A percentile compares a stretch with the other conserved stretches of the same genome.
phyloP scores from a whole-genome alignment of 2,329 filamentous ascomycete species.

The Aschersonia sp. region DNA sequence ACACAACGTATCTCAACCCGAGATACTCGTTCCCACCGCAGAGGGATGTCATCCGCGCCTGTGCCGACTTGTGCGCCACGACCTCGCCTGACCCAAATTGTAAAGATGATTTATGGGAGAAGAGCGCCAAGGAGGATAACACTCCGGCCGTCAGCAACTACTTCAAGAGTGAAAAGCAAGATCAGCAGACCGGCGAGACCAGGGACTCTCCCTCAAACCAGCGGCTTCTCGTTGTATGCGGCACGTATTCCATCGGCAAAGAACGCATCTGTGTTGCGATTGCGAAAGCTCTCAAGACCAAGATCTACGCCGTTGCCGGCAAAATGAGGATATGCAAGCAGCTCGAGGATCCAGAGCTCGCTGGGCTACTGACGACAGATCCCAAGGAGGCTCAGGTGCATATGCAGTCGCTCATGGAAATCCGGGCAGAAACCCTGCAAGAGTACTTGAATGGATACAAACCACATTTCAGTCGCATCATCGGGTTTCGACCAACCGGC shows the following conservation, averaged over 20 bases:
- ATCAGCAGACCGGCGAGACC: constrained; percentile 13
- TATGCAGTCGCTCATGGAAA: constrained; percentile 93
- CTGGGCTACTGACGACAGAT: constrained; percentile 61
- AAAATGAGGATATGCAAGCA: constrained; percentile 79
- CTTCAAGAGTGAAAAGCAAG: constrained; percentile 25
- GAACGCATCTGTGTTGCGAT: constrained; percentile 91
- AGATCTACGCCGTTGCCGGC: constrained; percentile 72
- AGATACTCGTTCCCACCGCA: constrained; percentile 91
- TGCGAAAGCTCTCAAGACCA: constrained; percentile 68
- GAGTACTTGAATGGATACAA: constrained; percentile 75
- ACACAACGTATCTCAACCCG: constrained; percentile 92
- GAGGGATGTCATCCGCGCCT: constrained; percentile 72
- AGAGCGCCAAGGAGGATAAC: constrained; percentile 24
- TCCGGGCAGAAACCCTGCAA: constrained; percentile 76
- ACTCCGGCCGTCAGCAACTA: constrained; percentile 36
- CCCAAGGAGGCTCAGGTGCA: constrained; percentile 84
- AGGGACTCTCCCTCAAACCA: constrained; percentile 18
- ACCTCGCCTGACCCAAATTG: constrained; percentile 49
- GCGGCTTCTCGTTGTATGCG: constrained; percentile 78
- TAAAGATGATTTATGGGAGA: constrained; percentile 32
- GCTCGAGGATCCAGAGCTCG: constrained; percentile 72
- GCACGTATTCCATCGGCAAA: constrained; percentile 96
- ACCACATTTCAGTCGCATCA: constrained; percentile 69
- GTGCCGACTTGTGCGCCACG: constrained; percentile 73
- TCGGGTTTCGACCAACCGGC: constrained; percentile 83